phyloP scores from a whole-genome alignment of 2,329 filamentous ascomycete species.

The Clarireedia hainanense region DNA sequence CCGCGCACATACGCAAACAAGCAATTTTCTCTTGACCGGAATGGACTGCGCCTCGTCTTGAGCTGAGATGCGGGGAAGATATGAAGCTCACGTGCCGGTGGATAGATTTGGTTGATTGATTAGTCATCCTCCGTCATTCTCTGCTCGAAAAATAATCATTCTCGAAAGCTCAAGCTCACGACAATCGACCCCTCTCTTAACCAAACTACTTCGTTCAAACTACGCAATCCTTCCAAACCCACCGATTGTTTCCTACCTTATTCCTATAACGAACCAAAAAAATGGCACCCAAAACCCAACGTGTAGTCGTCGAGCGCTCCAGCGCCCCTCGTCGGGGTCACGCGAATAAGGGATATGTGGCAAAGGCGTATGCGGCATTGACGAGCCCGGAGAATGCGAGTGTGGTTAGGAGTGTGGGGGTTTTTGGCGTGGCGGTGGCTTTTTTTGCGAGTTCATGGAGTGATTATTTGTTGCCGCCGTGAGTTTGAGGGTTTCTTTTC shows the following conservation, averaged over 20 bases:
- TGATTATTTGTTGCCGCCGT: constrained; percentile 61
- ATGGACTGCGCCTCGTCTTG: neutral
- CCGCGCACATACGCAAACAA: too few relatives aligned
- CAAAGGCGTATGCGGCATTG: constrained; percentile 51
- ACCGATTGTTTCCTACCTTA: neutral
- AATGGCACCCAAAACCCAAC: constrained; percentile 59
- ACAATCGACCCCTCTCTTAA: neutral
- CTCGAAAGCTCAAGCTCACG: neutral
- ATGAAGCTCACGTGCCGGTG: neutral
- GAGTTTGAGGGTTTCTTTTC: constrained; percentile 26
- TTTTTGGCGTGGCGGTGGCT: constrained; percentile 60
- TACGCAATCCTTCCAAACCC: neutral
- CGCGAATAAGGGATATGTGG: constrained; percentile 45
- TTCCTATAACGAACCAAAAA: constrained; percentile 12
- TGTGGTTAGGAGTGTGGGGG: constrained; percentile 57
- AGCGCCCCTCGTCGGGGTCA: neutral
- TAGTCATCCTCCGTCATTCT: neutral
- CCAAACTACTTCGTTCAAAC: neutral
- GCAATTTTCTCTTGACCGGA: neutral
- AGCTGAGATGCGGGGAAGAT: neutral
- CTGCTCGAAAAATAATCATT: neutral
- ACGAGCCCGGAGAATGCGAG: constrained; percentile 61
- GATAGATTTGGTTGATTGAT: neutral
- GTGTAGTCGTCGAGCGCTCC: constrained; percentile 28
- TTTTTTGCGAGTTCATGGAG: constrained; percentile 62